Evolutionary conservation across 1,284 basidiomycete genomes (phyloP), one percentile per base, ranked within the genome.

Genomic region (Cystobasidium slooffiae): DNA sequence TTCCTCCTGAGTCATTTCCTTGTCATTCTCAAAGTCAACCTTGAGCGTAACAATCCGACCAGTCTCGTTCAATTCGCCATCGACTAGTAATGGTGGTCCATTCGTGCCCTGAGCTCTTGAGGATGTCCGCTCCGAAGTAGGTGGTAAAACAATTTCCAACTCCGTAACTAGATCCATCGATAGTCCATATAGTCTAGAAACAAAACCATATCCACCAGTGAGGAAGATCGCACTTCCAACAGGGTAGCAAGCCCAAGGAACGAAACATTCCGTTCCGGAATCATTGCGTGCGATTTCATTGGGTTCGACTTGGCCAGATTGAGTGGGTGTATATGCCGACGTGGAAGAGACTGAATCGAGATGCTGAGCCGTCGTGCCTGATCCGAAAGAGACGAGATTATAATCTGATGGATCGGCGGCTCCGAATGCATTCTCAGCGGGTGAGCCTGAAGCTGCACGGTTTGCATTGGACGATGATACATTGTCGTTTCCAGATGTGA

Each of bases 171-270:
- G 91, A 81, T 94, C 93, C 80, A 92, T 87, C 72, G 91, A 93
- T 68, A 96, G 84, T 4, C 94, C 94, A 76, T 90, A 88, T 77
- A 93, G 84, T 64, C 94, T 86, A 58, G 90, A 89, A 53, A 94
- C 83, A 83, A 95, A 96, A 0, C 94, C 93, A 79, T 95, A 96
- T 0, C 94, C 94, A 14, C 91, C 92, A 2, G 72, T 70, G 22
- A 58, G 41, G 43, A 76, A 76, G 24, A 76, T 68, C 4, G 76
- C 76, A 72, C 51, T 76, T 76, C 67, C 76, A 59, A 65, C 59
- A 20, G 58, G 72, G 56, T 62, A 77, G 67, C 75, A 72, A 31
- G 63, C 52, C 37, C 91, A 89, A 0, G 92, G 92, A 31, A 94
- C 86, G 82, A 93, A 90, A 43, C 64, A 66, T n/a, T 66, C 64